Evolutionary conservation across 106 monocot genomes (phyloP).

Genomic region (Allium sativum): DNA sequence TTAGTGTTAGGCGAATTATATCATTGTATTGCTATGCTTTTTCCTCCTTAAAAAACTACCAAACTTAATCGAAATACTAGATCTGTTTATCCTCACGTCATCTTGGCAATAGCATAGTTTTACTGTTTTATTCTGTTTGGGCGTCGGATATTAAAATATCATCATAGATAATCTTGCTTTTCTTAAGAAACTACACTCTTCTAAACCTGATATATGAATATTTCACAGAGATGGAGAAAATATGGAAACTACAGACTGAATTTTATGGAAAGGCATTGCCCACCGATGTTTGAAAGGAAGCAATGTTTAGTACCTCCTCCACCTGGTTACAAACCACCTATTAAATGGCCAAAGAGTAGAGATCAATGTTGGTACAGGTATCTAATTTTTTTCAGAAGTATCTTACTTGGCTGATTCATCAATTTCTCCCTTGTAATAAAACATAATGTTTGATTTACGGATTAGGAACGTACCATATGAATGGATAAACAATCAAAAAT

Average conservation of each 20-base stretch:
- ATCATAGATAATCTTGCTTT: background rate
- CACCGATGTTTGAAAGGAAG: conserved; percentile 55
- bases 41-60: too few relatives aligned
- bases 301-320: conserved; percentile 81
- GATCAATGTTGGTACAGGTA: conserved; percentile 92
- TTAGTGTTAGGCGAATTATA: too few relatives aligned
- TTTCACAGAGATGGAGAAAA: conserved; percentile 63
- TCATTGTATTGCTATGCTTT: too few relatives aligned
- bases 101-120: background rate
- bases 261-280: conserved; percentile 88
- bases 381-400: background rate
- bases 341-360: conserved; percentile 90
- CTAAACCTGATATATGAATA: background rate
- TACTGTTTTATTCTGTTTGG: background rate
- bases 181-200: background rate
- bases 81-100: too few relatives aligned
- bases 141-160: too few relatives aligned
- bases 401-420: background rate
- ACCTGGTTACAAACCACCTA: conserved; percentile 61
- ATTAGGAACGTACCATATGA: conserved; percentile 79
- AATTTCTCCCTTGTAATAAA: background rate
- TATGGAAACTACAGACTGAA: conserved; percentile 70
- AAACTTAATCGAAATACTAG: too few relatives aligned
- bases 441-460: background rate
- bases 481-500: conserved; percentile 81